Evolutionary conservation across 306 rosid genomes (phyloP).

Genomic region (Casuarina equisetifolia): DNA sequence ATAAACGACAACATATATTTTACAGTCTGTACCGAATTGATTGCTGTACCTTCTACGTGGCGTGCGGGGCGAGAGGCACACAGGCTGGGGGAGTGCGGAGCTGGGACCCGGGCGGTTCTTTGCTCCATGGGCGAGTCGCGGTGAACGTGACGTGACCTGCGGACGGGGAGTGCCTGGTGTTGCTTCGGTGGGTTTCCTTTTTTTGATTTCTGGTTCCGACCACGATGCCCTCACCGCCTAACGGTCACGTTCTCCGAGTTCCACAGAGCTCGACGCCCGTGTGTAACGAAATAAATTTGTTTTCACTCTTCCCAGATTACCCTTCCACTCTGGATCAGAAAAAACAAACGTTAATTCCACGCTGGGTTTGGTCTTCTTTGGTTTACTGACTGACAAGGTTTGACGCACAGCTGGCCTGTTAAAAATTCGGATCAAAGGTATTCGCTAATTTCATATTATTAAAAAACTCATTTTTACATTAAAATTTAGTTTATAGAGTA

Average conservation of each 20-base stretch:
- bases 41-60: slow-evolving; percentile 8
- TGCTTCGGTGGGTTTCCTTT: slow-evolving; percentile 5
- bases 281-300: background rate
- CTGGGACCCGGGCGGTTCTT: slow-evolving; percentile 24
- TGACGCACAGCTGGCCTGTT: too few relatives aligned
- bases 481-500: too few relatives aligned
- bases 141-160: slow-evolving; percentile 32
- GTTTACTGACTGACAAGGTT: too few relatives aligned
- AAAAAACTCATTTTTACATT: too few relatives aligned
- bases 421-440: too few relatives aligned
- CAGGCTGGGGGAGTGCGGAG: background rate
- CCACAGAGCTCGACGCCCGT: slow-evolving; percentile 19
- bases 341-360: too few relatives aligned
- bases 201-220: slow-evolving; percentile 52
- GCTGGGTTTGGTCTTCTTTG: too few relatives aligned
- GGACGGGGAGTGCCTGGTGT: background rate
- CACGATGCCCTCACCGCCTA: slow-evolving; percentile 23
- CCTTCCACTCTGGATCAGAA: background rate
- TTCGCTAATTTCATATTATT: too few relatives aligned
- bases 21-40: background rate
- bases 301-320: background rate
- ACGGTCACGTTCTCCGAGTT: slow-evolving; percentile 37
- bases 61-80: background rate
- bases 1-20: background rate
- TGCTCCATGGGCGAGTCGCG: background rate